Base-by-base conservation (phyloP, 805 yeast genomes). In the Starmerella kuoi region DNA sequence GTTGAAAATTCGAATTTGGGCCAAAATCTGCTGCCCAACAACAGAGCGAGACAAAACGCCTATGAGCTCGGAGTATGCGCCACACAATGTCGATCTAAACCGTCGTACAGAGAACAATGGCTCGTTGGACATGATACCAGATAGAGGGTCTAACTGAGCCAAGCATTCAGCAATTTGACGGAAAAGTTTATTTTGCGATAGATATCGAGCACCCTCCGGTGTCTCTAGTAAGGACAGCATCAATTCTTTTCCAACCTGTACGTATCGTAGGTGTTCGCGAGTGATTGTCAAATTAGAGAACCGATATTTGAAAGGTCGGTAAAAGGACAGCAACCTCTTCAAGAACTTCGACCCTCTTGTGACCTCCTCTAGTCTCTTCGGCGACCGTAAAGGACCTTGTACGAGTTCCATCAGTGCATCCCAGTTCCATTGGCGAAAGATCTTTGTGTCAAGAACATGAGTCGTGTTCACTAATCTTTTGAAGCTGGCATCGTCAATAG, bases 131-230 rank as follows among this genome's bases (percentile, higher is more conserved):
- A 69, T 62, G 25, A 84, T 72, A 0, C 93, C 93, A 55, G 86
- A 77, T 56, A 66, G 69, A 0, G 88, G 88, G 54, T 82, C 93
- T 18, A 83, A 64, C 58, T 83, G 94, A 0, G 91, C 91, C 32
- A 88, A 65, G 38, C 93, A 77, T 52, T 91, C 95, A 0, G 94
- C 86, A 39, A 88, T 69, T 57, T 88, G 97, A 1, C 94, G 82
- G 27, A 88, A 59, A 6, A 87, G 66, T 60, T 91, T 87, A 59
- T 80, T 85, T 26, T 37, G 38, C 26, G 69, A 62, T 14, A 85
- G 64, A 49, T 76, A 79, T 46, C 68, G 70, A 31, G 74, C 70
- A 9, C 96, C 96, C 45, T 72, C 80, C 0, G 69, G 67, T 24
- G 73, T 70, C 1, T 74, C 64, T 2, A 85, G 62, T 6, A 88